A percentile compares a stretch with the other conserved stretches of the same genome.
Conservation (phyloP, 768 basidiomycete genomes). For the Tricholoma sp. region DNA sequence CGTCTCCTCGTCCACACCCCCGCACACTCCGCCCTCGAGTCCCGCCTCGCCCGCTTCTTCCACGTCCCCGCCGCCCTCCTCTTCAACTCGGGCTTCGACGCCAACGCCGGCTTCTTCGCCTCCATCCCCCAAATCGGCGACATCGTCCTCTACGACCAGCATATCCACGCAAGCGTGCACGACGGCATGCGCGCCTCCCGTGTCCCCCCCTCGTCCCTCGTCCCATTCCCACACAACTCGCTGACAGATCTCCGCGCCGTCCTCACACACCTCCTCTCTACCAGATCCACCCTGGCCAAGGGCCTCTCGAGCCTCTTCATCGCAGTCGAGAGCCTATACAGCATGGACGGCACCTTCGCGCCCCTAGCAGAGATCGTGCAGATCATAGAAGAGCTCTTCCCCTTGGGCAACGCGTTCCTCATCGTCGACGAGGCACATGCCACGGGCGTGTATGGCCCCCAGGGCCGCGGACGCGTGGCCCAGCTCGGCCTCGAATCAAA, state of each 20-base stretch:
- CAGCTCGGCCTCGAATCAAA: conserved; percentile 64
- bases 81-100: conserved; percentile 93
- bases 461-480: conserved; percentile 72
- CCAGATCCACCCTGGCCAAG: conserved; percentile 27
- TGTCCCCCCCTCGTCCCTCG: conserved; percentile 21
- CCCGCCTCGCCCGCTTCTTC: conserved; percentile 63
- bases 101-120: conserved; percentile 84
- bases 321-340: conserved; percentile 86
- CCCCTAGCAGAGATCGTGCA: conserved; percentile 67
- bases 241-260: conserved; percentile 41
- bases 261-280: conserved; percentile 35
- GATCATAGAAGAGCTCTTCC: conserved; percentile 55
- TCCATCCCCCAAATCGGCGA: conserved; percentile 76
- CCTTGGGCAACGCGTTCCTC: conserved; percentile 60
- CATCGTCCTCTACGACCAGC: conserved; percentile 75
- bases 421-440: conserved; percentile 94
- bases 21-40: conserved; percentile 68
- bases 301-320: conserved; percentile 61
- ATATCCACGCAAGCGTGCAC: conserved; percentile 88
- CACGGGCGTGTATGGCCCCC: conserved; percentile 81
- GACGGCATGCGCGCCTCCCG: conserved; percentile 80
- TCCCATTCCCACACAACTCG: conserved; percentile 72
- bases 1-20: conserved; percentile 76
- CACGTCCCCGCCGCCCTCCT: conserved; percentile 59
- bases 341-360: conserved; percentile 93